These are phyloP conservation scores for Penicillium cinerascens DNA, from an alignment of 495 filamentous ascomycete genomes.

Conservation along the genomic window DNA sequence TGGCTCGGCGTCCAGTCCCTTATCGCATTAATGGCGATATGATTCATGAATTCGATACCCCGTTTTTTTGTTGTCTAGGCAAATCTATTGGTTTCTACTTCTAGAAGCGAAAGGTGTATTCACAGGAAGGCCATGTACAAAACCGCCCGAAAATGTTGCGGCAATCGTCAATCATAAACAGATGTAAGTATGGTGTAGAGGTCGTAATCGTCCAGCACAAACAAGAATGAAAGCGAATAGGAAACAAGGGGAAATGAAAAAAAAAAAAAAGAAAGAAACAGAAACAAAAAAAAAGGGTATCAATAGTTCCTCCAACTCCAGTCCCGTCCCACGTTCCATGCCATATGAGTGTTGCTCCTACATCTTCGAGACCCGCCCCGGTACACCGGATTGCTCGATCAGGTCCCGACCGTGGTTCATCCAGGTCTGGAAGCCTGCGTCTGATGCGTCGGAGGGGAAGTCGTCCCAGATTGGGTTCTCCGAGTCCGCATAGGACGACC, in stretches of 20 bases:
- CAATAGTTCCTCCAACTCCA: slow-evolving; percentile 34
- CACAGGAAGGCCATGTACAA: slow-evolving; percentile 10
- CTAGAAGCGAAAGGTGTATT: slow-evolving; percentile 4
- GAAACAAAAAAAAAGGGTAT: slow-evolving; percentile 35
- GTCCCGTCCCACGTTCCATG: slow-evolving; percentile 9
- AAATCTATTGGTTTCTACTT: not conserved
- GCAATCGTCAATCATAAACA: slow-evolving; percentile 25
- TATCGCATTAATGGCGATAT: slow-evolving; percentile 6
- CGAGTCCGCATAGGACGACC: slow-evolving; percentile 45
- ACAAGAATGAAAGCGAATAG: slow-evolving; percentile 2
- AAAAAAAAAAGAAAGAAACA: slow-evolving; percentile 15
- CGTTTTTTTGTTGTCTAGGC: slow-evolving; percentile 3
- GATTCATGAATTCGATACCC: slow-evolving; percentile 30
- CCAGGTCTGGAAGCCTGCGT: slow-evolving; percentile 43
- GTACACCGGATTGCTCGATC: slow-evolving; percentile 46
- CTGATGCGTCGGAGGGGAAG: slow-evolving; percentile 41
- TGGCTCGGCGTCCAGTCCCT: not conserved
- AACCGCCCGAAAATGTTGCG: not conserved
- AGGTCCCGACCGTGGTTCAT: slow-evolving; percentile 40
- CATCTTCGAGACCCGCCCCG: slow-evolving; percentile 21
- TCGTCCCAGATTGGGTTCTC: slow-evolving; percentile 45
- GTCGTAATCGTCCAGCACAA: slow-evolving; percentile 17
- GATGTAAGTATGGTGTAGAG: slow-evolving; percentile 6
- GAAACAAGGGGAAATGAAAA: slow-evolving; percentile 7
- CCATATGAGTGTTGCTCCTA: not conserved